Evolutionary conservation across 306 rosid genomes (phyloP).

Genomic region (Canavalia gladiata): DNA sequence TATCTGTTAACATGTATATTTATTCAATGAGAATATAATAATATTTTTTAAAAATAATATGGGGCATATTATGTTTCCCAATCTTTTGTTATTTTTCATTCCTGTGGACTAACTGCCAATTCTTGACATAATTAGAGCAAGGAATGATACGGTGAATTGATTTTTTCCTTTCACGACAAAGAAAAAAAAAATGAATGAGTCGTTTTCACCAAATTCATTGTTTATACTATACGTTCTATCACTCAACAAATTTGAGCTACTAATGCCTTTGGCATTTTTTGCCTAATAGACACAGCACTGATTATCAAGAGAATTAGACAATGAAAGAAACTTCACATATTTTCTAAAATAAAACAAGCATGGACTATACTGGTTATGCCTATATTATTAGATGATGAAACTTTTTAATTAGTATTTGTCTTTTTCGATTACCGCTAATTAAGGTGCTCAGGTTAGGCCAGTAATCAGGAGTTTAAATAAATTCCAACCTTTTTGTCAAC

Average conservation of each 20-base stretch:
- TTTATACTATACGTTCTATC: background rate
- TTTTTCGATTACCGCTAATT: background rate
- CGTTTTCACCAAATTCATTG: background rate
- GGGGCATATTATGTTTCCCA: too few species aligned
- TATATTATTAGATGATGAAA: background rate
- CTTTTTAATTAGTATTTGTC: background rate
- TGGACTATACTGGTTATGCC: background rate
- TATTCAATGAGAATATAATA: too few species aligned
- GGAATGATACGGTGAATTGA: too few species aligned
- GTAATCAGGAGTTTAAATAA: background rate
- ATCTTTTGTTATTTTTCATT: too few species aligned
- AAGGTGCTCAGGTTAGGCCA: background rate
- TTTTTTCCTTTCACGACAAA: too few species aligned
- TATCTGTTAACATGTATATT: too few species aligned
- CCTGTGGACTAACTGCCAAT: too few species aligned
- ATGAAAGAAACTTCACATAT: background rate
- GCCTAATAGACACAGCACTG: background rate
- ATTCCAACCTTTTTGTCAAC: background rate
- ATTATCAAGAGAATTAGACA: background rate
- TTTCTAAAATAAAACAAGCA: constrained; percentile 11
- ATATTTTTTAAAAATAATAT: too few species aligned
- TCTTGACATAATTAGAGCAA: too few species aligned
- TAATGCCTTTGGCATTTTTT: background rate
- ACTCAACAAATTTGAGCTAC: background rate
- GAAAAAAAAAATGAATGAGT: background rate